Conservation (phyloP, 2,329 filamentous ascomycete species). For the Cucurbitaria berberidis region DNA sequence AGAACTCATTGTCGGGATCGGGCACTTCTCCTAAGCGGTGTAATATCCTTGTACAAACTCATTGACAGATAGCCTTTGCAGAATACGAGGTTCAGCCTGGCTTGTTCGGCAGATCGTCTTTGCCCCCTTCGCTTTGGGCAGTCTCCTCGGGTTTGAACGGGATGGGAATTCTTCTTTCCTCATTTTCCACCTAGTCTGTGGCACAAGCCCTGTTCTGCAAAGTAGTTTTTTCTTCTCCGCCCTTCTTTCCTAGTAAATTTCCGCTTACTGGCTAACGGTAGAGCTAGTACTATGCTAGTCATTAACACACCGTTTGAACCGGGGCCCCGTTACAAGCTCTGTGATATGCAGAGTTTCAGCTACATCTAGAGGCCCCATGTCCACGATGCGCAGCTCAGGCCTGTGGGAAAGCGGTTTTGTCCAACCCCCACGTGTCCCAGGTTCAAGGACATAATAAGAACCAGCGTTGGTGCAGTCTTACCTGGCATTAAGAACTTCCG, state of each 20-base stretch:
- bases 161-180: neutral
- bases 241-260: neutral
- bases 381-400: neutral
- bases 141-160: neutral
- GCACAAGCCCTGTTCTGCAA: neutral
- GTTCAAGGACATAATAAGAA: neutral
- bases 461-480: neutral
- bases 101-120: neutral
- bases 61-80: neutral
- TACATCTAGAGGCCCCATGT: neutral
- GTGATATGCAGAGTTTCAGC: neutral
- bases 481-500: neutral
- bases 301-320: neutral
- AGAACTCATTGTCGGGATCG: neutral
- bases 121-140: neutral
- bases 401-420: neutral
- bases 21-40: neutral
- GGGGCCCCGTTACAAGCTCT: neutral
- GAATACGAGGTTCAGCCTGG: neutral
- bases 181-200: neutral
- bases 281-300: neutral
- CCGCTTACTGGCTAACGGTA: neutral
- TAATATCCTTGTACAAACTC: neutral
- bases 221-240: neutral
- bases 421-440: neutral